Conservation (phyloP, 352 stramenopile species). For the Blastocystis sp. region DNA sequence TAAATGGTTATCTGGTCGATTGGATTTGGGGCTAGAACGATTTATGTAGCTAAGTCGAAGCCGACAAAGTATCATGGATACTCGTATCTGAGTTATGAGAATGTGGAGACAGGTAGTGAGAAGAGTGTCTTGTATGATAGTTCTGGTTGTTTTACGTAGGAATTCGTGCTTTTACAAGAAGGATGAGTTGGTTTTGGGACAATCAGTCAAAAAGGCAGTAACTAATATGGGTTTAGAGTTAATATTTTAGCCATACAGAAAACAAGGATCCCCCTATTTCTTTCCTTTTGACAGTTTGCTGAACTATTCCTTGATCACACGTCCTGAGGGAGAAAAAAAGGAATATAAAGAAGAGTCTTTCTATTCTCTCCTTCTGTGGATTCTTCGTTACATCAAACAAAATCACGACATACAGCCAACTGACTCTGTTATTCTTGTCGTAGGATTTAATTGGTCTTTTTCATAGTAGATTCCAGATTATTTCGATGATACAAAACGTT, state of each 20-base stretch:
- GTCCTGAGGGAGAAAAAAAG: not conserved
- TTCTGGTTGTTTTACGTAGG: not conserved
- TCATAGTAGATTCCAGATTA: conserved; percentile 8
- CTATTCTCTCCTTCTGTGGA: not conserved
- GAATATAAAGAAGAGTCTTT: not conserved
- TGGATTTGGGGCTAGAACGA: not conserved
- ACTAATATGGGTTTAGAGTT: not conserved
- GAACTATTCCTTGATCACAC: not conserved
- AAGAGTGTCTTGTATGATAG: not conserved
- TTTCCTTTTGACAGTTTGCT: not conserved
- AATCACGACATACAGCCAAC: not conserved
- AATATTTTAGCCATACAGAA: not conserved
- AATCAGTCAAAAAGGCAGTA: not conserved
- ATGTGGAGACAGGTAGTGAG: not conserved
- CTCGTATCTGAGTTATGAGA: not conserved
- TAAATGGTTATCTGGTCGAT: not conserved
- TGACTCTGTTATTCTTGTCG: not conserved
- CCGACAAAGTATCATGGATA: not conserved
- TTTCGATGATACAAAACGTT: not conserved
- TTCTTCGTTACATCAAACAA: not conserved
- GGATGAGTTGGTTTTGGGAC: not conserved
- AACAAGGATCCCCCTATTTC: not conserved
- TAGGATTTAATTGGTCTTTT: not conserved
- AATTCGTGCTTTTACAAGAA: not conserved
- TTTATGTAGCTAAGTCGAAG: not conserved